Evolutionary conservation across 2,329 filamentous ascomycete genomes (phyloP).

Genomic region (Raffaelea arxii): DNA sequence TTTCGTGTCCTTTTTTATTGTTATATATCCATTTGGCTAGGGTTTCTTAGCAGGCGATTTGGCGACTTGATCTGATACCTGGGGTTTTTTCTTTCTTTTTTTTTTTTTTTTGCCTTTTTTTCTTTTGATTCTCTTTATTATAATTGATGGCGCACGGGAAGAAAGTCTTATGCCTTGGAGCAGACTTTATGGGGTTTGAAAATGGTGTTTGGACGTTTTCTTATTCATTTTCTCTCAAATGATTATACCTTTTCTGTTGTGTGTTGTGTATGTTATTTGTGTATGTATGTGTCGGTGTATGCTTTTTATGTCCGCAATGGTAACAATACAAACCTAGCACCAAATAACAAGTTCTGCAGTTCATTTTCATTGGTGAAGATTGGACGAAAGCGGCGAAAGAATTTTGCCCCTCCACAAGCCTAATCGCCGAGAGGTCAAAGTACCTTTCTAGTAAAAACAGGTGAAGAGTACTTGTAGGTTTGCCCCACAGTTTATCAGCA

Average conservation of each 20-base stretch:
- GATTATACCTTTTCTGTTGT: neutral
- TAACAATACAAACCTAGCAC: neutral
- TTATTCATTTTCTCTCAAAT: neutral
- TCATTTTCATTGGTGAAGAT: no score
- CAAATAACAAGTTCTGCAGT: no score
- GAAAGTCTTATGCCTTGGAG: neutral
- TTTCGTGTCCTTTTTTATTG: no score
- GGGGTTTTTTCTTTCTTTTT: neutral
- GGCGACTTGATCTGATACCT: no score
- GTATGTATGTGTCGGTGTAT: no score
- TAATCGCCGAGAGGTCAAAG: no score
- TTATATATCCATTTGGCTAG: neutral
- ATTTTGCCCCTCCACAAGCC: slow-evolving; percentile 1
- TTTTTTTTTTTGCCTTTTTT: neutral
- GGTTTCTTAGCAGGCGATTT: no score
- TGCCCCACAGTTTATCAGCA: slow-evolving; percentile 9
- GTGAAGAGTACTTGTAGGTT: slow-evolving; percentile 1
- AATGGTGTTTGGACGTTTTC: neutral
- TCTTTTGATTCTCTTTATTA: neutral
- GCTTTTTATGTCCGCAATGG: neutral
- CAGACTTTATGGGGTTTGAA: no score
- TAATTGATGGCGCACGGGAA: neutral
- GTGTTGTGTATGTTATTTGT: neutral
- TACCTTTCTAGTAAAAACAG: neutral
- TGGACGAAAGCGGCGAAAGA: no score